phyloP scores from a whole-genome alignment of 208 protist genomes.

The Wallacemonas sp. region DNA sequence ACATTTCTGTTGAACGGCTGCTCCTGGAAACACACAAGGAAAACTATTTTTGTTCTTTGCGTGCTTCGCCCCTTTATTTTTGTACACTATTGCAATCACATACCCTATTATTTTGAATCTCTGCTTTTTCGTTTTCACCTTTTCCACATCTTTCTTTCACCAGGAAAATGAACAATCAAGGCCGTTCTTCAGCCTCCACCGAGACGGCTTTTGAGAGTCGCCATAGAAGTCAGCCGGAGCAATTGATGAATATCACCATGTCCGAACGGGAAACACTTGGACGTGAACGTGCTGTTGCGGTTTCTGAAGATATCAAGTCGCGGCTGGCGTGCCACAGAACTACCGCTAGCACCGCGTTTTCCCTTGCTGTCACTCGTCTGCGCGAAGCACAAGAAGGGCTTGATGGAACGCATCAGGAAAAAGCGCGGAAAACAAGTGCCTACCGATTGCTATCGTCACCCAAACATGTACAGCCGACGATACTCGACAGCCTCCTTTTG shows the following conservation, averaged over 20 bases:
- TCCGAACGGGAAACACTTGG: background rate
- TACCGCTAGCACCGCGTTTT: background rate
- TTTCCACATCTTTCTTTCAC: too few species aligned
- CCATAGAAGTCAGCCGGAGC: background rate
- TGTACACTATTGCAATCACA: too few species aligned
- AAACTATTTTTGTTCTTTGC: too few species aligned
- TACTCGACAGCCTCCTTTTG: constrained; percentile 1
- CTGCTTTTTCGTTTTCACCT: too few species aligned
- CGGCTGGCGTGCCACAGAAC: background rate
- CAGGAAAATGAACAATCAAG: too few species aligned
- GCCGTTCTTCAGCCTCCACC: too few species aligned
- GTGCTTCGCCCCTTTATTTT: too few species aligned
- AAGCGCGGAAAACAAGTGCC: background rate
- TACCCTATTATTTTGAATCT: too few species aligned
- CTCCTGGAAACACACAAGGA: too few species aligned
- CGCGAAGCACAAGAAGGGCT: background rate
- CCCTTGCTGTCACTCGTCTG: background rate
- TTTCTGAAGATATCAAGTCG: background rate
- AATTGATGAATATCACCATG: background rate
- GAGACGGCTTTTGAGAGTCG: too few species aligned
- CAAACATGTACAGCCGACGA: constrained; percentile 9
- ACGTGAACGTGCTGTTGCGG: background rate
- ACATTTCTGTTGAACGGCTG: too few species aligned
- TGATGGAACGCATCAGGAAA: constrained; percentile 1
- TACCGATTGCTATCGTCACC: background rate